Percentiles rank a stretch among this genome's conserved stretches.
phyloP scores from a whole-genome alignment of 129 eudicot species.

The Rutidosis leptorrhynchoides region DNA sequence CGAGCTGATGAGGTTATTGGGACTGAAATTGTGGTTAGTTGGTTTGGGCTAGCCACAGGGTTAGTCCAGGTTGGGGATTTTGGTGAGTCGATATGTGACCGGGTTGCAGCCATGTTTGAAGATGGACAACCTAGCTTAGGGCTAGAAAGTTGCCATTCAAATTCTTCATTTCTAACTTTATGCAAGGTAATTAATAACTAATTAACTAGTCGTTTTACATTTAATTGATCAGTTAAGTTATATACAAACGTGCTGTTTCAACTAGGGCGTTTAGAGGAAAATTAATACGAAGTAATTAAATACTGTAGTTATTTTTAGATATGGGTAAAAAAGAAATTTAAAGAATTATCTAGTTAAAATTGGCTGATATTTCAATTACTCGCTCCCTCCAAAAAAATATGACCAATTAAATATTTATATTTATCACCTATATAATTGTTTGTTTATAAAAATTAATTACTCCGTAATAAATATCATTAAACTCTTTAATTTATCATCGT shows the following conservation, averaged over 20 bases:
- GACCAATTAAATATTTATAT: too few relatives aligned
- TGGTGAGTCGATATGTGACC: conserved; percentile 31
- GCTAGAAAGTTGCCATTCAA: conserved; percentile 36
- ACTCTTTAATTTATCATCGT: too few relatives aligned
- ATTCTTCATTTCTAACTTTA: conserved; percentile 38
- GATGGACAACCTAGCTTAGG: conserved; percentile 51
- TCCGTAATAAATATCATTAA: too few relatives aligned
- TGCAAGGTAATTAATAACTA: conserved; percentile 51
- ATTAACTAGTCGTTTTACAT: background rate
- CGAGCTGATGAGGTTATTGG: conserved; percentile 72
- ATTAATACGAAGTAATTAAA: too few relatives aligned
- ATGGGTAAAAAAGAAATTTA: too few relatives aligned
- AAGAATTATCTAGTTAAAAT: too few relatives aligned
- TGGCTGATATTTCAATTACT: too few relatives aligned
- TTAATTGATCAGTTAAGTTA: background rate
- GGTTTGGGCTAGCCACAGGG: conserved; percentile 70
- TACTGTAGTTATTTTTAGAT: too few relatives aligned
- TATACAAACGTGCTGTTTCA: background rate
- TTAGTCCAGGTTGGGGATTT: conserved; percentile 35
- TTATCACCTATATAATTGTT: too few relatives aligned
- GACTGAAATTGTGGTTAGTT: conserved; percentile 51
- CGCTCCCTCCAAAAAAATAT: too few relatives aligned
- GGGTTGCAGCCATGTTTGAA: conserved; percentile 37
- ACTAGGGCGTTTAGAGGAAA: too few relatives aligned
- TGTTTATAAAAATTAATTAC: too few relatives aligned